Evolutionary conservation across 345 rosid species (phyloP).

Genomic region (Physaria fendleri): DNA sequence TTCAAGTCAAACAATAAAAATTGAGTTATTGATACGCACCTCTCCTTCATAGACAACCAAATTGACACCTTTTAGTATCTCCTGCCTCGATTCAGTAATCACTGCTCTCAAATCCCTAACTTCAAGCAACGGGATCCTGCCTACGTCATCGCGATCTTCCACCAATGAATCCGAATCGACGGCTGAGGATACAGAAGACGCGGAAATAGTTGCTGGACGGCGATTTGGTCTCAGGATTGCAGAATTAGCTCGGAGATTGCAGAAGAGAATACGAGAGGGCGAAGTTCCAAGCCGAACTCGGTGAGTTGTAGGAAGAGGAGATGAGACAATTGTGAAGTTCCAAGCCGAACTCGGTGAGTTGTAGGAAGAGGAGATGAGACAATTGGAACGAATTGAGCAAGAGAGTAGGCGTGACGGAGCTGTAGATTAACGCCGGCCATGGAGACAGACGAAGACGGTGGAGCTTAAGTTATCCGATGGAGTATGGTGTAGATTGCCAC

Average conservation of each 20-base stretch:
- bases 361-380: conserved; percentile 14
- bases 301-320: conserved; percentile 16
- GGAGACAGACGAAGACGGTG: conserved; percentile 13
- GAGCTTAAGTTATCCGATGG: conserved; percentile 18
- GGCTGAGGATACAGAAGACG: conserved; percentile 15
- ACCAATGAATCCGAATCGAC: conserved; percentile 30
- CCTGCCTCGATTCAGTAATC: conserved; percentile 68
- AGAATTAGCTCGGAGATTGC: conserved; percentile 23
- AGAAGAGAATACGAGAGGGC: conserved; percentile 16
- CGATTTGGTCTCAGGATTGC: conserved; percentile 5
- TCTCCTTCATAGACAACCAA: conserved; percentile 78
- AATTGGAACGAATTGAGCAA: conserved; percentile 13
- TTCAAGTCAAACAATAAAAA: background rate
- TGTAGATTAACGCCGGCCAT: conserved; percentile 30
- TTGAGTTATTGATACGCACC: conserved; percentile 34
- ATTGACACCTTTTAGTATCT: conserved; percentile 79
- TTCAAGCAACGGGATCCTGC: conserved; percentile 60
- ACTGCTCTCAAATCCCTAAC: conserved; percentile 77
- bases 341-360: conserved; percentile 7
- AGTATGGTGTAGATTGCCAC: conserved; percentile 12
- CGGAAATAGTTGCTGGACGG: background rate
- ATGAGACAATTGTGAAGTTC: conserved; percentile 8
- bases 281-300: conserved; percentile 11
- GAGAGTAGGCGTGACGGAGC: conserved; percentile 23
- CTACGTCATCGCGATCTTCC: conserved; percentile 18